Evolutionary conservation across 176 grass and related monocot species (phyloP).

Genomic region (Triticum monococcum): DNA sequence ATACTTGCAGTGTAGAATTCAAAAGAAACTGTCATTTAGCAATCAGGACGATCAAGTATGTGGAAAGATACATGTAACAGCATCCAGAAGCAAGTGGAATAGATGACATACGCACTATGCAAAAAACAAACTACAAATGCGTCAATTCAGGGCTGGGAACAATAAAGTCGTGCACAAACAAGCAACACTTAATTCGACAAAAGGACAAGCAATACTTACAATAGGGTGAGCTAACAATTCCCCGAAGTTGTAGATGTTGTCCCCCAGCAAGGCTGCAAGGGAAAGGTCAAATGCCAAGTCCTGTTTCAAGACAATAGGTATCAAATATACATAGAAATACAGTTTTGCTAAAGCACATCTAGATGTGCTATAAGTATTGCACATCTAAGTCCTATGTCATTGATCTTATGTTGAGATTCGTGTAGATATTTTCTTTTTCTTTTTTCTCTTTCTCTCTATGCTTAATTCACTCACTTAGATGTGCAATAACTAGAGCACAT

Average conservation of each 20-base stretch:
- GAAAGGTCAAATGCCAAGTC: conserved; percentile 93
- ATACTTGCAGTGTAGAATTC: background rate
- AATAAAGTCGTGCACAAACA: conserved; percentile 2
- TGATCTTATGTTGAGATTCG: too few species aligned
- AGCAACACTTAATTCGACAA: conserved; percentile 33
- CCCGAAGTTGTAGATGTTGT: conserved; percentile 96
- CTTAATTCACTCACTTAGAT: too few species aligned
- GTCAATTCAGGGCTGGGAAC: background rate
- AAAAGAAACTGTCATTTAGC: background rate
- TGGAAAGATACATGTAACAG: background rate
- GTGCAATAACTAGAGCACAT: too few species aligned
- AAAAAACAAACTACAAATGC: background rate
- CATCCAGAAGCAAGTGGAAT: background rate
- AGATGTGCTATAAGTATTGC: too few species aligned
- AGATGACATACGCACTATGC: background rate
- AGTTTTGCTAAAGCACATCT: too few species aligned
- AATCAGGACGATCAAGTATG: background rate
- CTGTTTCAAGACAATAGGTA: conserved; percentile 30
- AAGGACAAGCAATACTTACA: conserved; percentile 48
- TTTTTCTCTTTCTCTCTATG: too few species aligned
- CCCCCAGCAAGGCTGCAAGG: conserved; percentile 80
- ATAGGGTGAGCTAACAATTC: conserved; percentile 90
- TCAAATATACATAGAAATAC: background rate
- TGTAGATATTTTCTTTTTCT: too few species aligned
- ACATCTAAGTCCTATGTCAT: too few species aligned